These are phyloP conservation scores for Termitomyces sp. DNA, from an alignment of 768 basidiomycete genomes.

Conservation along the genomic window DNA sequence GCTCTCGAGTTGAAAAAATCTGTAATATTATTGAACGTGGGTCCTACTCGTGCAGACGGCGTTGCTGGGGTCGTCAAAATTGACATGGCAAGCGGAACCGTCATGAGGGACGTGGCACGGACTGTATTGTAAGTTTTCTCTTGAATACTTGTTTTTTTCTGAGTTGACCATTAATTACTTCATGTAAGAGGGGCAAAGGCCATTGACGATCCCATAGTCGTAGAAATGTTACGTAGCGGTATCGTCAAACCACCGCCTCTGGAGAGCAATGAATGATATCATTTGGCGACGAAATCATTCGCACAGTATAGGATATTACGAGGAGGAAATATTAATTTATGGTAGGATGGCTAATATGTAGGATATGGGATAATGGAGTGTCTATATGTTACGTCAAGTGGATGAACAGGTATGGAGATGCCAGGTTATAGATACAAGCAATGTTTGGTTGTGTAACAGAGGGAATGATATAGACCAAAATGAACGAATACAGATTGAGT, in stretches of 20 bases:
- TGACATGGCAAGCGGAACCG: constrained; percentile 69
- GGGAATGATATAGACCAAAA: neutral
- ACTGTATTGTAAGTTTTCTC: constrained; percentile 53
- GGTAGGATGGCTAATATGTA: neutral
- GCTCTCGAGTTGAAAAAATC: constrained; percentile 76
- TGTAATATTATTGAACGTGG: constrained; percentile 80
- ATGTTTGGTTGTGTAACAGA: neutral
- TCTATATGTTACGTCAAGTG: neutral
- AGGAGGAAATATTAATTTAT: neutral
- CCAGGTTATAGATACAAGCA: neutral
- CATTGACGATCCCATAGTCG: constrained; percentile 42
- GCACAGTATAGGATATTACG: neutral
- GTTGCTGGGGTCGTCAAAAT: constrained; percentile 72
- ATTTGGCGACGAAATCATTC: neutral
- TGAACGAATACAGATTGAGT: neutral
- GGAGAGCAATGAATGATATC: constrained; percentile 26
- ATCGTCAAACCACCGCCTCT: constrained; percentile 49
- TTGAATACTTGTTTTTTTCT: neutral
- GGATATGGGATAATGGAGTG: neutral
- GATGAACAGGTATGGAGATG: neutral
- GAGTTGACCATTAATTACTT: constrained; percentile 9
- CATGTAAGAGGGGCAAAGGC: constrained; percentile 50
- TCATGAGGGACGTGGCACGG: constrained; percentile 66
- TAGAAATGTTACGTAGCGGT: constrained; percentile 57
- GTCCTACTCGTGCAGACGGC: constrained; percentile 83